Evolutionary conservation across 139 green algal genomes (phyloP).

Genomic region (Haematococcus sp.): DNA sequence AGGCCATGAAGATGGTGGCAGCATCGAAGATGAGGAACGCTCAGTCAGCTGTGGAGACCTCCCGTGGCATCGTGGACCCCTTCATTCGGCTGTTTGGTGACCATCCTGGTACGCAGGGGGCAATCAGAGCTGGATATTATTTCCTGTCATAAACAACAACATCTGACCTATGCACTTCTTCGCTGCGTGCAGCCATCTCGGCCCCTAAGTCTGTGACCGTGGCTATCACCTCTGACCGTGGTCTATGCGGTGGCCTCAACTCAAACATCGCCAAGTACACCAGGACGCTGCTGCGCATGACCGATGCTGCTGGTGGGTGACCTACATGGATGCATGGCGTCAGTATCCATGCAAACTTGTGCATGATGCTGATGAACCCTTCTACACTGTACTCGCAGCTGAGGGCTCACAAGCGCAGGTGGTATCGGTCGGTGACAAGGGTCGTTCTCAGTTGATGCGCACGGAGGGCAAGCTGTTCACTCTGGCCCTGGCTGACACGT

Average conservation of each 20-base stretch:
- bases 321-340: conserved; percentile 19
- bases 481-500: conserved; percentile 45
- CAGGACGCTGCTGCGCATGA: conserved; percentile 46
- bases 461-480: conserved; percentile 42
- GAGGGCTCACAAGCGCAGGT: conserved; percentile 17
- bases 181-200: conserved; percentile 16
- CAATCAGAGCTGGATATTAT: too few species aligned
- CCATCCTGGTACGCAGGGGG: conserved; percentile 59
- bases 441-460: conserved; percentile 77
- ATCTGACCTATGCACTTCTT: conserved; percentile 5
- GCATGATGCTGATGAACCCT: background rate
- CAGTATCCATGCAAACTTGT: too few species aligned
- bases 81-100: conserved; percentile 91
- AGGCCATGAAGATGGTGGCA: conserved; percentile 99
- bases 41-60: conserved; percentile 73
- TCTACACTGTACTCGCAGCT: background rate
- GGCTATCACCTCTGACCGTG: conserved; percentile 89
- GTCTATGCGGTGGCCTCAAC: conserved; percentile 98
- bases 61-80: conserved; percentile 80
- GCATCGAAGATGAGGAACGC: conserved; percentile 95
- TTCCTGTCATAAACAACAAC: background rate
- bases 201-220: conserved; percentile 73
- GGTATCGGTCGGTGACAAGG: conserved; percentile 92
- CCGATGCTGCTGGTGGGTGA: conserved; percentile 18
- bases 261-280: conserved; percentile 91